A percentile compares a stretch with the other conserved stretches of the same genome.
phyloP scores from a whole-genome alignment of 371 early-diverging fungal genomes.

The Syncephalastrum contaminatum region DNA sequence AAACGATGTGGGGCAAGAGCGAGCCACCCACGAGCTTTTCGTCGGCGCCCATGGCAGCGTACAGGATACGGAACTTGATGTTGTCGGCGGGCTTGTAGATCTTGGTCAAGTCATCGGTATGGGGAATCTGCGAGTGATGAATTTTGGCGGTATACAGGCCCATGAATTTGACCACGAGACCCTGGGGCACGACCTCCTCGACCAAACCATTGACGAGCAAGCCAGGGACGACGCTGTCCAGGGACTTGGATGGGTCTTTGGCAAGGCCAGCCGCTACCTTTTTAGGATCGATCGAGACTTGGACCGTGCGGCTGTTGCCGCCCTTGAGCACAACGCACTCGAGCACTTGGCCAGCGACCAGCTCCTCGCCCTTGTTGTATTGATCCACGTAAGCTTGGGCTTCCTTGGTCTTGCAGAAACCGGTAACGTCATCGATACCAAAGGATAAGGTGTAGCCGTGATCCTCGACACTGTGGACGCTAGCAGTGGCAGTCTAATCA shows the following conservation, averaged over 20 bases:
- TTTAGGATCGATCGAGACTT: constrained; percentile 58
- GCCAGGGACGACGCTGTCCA: constrained; percentile 67
- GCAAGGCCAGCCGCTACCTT: constrained; percentile 49
- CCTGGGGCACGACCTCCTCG: constrained; percentile 52
- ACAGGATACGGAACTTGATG: constrained; percentile 66
- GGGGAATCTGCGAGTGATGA: constrained; percentile 54
- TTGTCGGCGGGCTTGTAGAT: constrained; percentile 53
- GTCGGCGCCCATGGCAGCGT: constrained; percentile 51
- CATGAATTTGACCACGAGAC: constrained; percentile 65
- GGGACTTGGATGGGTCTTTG: constrained; percentile 48
- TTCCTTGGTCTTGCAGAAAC: constrained; percentile 67
- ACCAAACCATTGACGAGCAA: constrained; percentile 56
- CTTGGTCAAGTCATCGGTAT: constrained; percentile 40
- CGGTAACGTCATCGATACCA: constrained; percentile 65
- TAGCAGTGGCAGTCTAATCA: constrained; percentile 55
- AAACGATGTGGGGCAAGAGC: constrained; percentile 49
- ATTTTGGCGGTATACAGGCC: constrained; percentile 66
- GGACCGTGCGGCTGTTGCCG: constrained; percentile 54
- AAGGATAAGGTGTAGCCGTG: constrained; percentile 78
- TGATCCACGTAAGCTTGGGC: constrained; percentile 53
- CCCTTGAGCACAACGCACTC: constrained; percentile 52
- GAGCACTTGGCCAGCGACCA: constrained; percentile 68
- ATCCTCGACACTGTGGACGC: constrained; percentile 76
- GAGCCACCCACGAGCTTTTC: constrained; percentile 64
- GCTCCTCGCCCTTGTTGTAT: constrained; percentile 49